Percentiles rank a stretch among this genome's conserved stretches.
phyloP scores from a whole-genome alignment of 2,329 filamentous ascomycete genomes.

The Venturia pyrina region DNA sequence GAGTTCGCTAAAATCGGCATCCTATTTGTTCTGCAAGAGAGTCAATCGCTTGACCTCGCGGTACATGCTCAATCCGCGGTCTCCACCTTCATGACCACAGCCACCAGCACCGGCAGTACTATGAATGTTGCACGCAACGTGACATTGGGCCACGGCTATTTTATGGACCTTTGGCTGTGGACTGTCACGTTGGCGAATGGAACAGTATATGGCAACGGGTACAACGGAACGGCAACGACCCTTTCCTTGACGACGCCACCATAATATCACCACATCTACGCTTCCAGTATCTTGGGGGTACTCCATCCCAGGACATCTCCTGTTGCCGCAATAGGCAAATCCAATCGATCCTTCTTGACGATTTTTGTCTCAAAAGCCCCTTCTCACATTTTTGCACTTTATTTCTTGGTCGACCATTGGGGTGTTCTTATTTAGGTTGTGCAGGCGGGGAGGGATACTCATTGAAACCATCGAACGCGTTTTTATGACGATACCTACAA shows the following conservation, averaged over 20 bases:
- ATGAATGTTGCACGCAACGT: constrained; percentile 17
- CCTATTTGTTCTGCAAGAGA: constrained; percentile 35
- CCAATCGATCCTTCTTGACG: too few species aligned
- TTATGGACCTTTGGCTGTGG: constrained; percentile 10
- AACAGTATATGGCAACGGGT: constrained; percentile 10
- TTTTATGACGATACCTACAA: not conserved
- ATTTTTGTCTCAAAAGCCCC: not conserved
- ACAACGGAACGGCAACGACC: constrained; percentile 8
- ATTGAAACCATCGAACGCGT: not conserved
- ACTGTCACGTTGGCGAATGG: constrained; percentile 12
- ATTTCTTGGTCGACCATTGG: not conserved
- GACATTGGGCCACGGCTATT: constrained; percentile 20
- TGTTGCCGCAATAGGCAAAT: not conserved
- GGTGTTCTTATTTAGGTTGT: not conserved
- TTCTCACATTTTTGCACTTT: not conserved
- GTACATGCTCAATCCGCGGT: constrained; percentile 34
- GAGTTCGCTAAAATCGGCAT: constrained; percentile 38
- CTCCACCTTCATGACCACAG: constrained; percentile 23
- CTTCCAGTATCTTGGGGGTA: not conserved
- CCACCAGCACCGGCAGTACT: constrained; percentile 14
- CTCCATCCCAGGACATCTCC: not conserved
- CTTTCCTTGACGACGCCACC: not conserved
- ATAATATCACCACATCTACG: not conserved
- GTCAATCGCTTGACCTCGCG: constrained; percentile 28
- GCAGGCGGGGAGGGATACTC: not conserved